Evolutionary conservation across 805 yeast genomes (phyloP).

Genomic region (Pichia membranifaciens): DNA sequence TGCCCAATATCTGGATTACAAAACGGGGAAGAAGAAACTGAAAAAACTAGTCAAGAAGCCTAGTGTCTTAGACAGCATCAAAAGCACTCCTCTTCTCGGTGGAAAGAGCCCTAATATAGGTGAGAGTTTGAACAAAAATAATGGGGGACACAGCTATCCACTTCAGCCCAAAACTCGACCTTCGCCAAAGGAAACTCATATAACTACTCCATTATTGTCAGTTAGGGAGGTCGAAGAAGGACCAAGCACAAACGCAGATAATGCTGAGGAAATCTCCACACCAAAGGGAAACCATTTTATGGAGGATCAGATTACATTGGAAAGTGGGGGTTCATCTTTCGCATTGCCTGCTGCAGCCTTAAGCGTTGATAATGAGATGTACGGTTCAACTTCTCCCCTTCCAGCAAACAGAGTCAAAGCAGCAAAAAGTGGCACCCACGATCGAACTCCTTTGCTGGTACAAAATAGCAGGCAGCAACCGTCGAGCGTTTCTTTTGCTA

Average conservation of each 20-base stretch:
- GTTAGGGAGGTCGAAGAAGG: not conserved
- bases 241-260: no score
- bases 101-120: not conserved
- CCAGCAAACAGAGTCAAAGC: not conserved
- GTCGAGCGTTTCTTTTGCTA: not conserved
- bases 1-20: slow-evolving; percentile 71
- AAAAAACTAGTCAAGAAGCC: slow-evolving; percentile 23
- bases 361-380: not conserved
- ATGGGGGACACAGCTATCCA: not conserved
- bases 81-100: not conserved
- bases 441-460: slow-evolving; percentile 4
- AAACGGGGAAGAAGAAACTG: slow-evolving; percentile 38
- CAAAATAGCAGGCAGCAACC: not conserved
- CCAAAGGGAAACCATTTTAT: not conserved
- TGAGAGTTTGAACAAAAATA: no score
- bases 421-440: not conserved
- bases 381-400: not conserved
- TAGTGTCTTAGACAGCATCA: slow-evolving; percentile 9
- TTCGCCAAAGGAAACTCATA: not conserved
- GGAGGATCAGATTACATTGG: slow-evolving; percentile 3
- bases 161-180: no score
- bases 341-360: slow-evolving; percentile 9
- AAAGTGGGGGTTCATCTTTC: slow-evolving; percentile 1
- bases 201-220: not conserved
- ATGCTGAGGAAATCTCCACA: no score